Percentiles rank a stretch among this genome's conserved stretches.
These are phyloP conservation scores for Sphagnum magellanicum DNA, from an alignment of 228 moss, liverwort and hornwort genomes.

Conservation along the genomic window DNA sequence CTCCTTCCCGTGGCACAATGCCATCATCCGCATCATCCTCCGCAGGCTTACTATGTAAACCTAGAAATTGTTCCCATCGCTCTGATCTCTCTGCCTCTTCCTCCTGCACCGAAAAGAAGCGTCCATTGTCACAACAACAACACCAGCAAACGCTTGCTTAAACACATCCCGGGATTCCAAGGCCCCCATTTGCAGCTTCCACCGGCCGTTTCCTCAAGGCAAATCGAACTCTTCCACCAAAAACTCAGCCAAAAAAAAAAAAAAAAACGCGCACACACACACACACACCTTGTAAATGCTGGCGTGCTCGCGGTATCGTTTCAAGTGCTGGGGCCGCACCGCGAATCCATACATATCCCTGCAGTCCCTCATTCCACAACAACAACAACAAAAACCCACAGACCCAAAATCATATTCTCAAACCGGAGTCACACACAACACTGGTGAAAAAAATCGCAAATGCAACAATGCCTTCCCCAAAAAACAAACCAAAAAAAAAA, in stretches of 20 bases:
- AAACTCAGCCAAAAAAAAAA: too few relatives aligned
- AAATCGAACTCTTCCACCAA: conserved; percentile 73
- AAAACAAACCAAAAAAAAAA: too few relatives aligned
- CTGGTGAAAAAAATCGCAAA: too few relatives aligned
- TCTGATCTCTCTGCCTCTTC: conserved; percentile 68
- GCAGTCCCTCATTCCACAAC: not conserved
- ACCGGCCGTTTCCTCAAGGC: conserved; percentile 73
- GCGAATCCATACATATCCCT: conserved; percentile 80
- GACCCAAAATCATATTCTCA: too few relatives aligned
- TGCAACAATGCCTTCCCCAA: too few relatives aligned
- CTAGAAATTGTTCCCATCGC: conserved; percentile 67
- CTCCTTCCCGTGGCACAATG: not conserved
- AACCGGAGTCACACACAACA: too few relatives aligned
- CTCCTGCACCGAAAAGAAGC: conserved; percentile 22
- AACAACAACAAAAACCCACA: too few relatives aligned
- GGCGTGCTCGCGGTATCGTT: conserved; percentile 51
- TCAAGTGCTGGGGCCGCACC: conserved; percentile 83
- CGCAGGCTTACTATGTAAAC: conserved; percentile 6
- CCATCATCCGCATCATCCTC: not conserved
- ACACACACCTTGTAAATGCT: conserved; percentile 55
- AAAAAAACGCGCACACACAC: too few relatives aligned
- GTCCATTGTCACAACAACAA: not conserved
- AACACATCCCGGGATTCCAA: too few relatives aligned
- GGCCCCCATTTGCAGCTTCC: conserved; percentile 15
- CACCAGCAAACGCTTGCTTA: too few relatives aligned